A percentile compares a stretch with the other conserved stretches of the same genome.
Evolutionary conservation across 179 eudicot species (phyloP).

Genomic region (Camellia oleifera): DNA sequence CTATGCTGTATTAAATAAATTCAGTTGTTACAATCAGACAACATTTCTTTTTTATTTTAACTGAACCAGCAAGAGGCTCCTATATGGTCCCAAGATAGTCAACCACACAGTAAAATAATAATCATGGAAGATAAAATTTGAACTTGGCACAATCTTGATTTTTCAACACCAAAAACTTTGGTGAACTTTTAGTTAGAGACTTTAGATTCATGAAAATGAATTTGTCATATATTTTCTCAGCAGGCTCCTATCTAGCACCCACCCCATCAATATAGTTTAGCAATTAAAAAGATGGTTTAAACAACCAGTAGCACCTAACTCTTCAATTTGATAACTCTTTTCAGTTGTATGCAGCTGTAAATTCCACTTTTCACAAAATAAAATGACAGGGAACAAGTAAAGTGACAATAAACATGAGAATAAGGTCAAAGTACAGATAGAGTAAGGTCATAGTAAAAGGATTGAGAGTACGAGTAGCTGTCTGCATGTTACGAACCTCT

Average conservation of each 20-base stretch:
- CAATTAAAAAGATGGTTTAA: background rate
- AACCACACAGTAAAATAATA: background rate
- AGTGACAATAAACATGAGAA: background rate
- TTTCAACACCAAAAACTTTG: background rate
- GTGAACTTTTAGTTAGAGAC: too few relatives aligned
- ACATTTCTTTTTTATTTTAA: background rate
- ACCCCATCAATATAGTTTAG: background rate
- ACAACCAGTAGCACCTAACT: background rate
- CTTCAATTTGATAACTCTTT: background rate
- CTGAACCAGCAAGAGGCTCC: background rate
- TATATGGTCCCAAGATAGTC: background rate
- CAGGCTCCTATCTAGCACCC: background rate
- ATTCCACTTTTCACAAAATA: background rate
- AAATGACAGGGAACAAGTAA: background rate
- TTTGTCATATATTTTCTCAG: too few relatives aligned
- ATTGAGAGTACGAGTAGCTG: background rate
- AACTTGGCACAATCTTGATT: background rate
- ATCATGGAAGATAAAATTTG: background rate
- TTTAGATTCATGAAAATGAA: too few relatives aligned
- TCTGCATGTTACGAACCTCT: conserved; percentile 46
- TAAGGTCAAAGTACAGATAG: background rate
- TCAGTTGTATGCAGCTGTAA: background rate
- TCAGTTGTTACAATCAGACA: background rate
- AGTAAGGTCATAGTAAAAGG: background rate
- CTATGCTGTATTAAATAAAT: background rate